Conservation (phyloP, 805 yeast genomes). For the Hanseniaspora vineae region DNA sequence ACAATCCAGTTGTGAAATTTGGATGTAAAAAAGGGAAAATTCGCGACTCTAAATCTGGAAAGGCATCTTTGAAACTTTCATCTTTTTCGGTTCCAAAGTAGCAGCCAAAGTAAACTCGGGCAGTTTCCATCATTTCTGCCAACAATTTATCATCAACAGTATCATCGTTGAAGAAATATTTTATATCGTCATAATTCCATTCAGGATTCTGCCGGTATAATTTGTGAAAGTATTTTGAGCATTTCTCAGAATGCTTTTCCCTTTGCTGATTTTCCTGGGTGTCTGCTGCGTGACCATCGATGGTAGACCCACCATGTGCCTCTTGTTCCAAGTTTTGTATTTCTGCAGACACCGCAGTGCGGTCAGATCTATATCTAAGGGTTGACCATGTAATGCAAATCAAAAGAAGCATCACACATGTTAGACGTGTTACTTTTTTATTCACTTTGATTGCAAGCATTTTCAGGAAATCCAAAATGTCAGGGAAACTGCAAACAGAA, state of each 20-base stretch:
- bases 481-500: too few relatives aligned
- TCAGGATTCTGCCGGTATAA: not conserved
- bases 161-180: not conserved
- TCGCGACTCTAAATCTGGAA: not conserved
- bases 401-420: too few relatives aligned
- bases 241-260: not conserved
- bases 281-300: too few relatives aligned
- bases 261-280: too few relatives aligned
- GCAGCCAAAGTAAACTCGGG: not conserved
- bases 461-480: too few relatives aligned
- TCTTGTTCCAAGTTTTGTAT: too few relatives aligned
- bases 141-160: not conserved
- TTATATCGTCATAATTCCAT: not conserved
- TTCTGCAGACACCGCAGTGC: too few relatives aligned
- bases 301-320: too few relatives aligned
- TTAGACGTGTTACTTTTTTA: too few relatives aligned
- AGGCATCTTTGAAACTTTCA: not conserved
- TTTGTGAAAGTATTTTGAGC: not conserved
- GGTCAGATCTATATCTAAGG: too few relatives aligned
- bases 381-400: too few relatives aligned
- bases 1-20: not conserved
- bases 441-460: too few relatives aligned
- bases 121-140: not conserved
- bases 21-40: not conserved
- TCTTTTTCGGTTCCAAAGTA: not conserved